Conservation (phyloP, 2,329 filamentous ascomycete genomes). For the Claviceps africana region DNA sequence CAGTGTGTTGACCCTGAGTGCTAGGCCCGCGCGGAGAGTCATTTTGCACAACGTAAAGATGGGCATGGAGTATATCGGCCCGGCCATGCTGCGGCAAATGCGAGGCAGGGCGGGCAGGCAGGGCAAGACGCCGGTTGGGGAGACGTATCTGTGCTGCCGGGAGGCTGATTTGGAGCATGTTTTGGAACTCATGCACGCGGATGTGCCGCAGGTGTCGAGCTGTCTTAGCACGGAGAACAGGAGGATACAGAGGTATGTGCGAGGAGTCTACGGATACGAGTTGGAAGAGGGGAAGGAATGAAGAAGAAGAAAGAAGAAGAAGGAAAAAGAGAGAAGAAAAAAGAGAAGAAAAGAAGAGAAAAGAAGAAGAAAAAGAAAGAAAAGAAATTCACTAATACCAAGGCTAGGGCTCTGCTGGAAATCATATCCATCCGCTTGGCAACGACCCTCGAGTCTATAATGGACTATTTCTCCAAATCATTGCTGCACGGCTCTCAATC, state of each 20-base stretch:
- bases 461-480: slow-evolving; percentile 55
- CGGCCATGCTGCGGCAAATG: slow-evolving; percentile 71
- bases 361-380: background rate
- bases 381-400: background rate
- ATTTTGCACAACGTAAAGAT: slow-evolving; percentile 64
- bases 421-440: slow-evolving; percentile 55
- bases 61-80: slow-evolving; percentile 63
- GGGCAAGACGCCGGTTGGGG: slow-evolving; percentile 63
- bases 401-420: slow-evolving; percentile 51
- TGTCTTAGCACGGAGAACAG: slow-evolving; percentile 53
- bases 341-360: background rate
- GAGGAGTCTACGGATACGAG: background rate
- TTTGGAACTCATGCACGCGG: slow-evolving; percentile 55
- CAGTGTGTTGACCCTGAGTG: slow-evolving; percentile 5
- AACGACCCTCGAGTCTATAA: slow-evolving; percentile 47
- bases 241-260: slow-evolving; percentile 47
- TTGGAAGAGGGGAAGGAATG: background rate
- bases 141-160: slow-evolving; percentile 64
- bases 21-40: slow-evolving; percentile 50
- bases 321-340: background rate
- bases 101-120: slow-evolving; percentile 64
- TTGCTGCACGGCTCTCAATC: slow-evolving; percentile 47
- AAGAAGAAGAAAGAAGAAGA: background rate
- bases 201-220: slow-evolving; percentile 55
- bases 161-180: slow-evolving; percentile 55